Percentiles rank a stretch among this genome's conserved stretches.
Evolutionary conservation across 1,284 basidiomycete genomes (phyloP).

Genomic region (Apiotrichum laibachii): DNA sequence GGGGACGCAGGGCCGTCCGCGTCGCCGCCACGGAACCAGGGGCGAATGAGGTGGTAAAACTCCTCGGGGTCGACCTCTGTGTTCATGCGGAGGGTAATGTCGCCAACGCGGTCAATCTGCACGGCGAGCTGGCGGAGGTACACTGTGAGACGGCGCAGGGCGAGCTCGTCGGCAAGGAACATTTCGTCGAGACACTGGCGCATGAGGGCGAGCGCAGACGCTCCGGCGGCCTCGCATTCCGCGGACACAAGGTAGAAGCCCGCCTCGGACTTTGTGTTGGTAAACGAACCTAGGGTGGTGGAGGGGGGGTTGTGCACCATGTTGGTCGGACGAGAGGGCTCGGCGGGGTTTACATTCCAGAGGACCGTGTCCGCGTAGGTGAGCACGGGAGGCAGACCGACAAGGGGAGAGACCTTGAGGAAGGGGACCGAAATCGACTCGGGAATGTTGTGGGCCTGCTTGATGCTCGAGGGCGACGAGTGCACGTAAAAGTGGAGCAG

Average conservation of each 20-base stretch:
- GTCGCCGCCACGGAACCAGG: constrained; percentile 88
- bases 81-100: constrained; percentile 65
- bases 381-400: constrained; percentile 83
- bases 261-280: constrained; percentile 75
- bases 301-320: constrained; percentile 56
- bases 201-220: constrained; percentile 81
- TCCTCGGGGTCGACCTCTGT: constrained; percentile 71
- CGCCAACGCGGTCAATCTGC: constrained; percentile 65
- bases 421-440: constrained; percentile 71
- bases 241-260: constrained; percentile 87
- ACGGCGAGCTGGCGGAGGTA: constrained; percentile 67
- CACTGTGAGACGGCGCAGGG: constrained; percentile 66
- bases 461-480: constrained; percentile 53
- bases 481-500: constrained; percentile 87
- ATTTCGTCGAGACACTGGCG: constrained; percentile 83
- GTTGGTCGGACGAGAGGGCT: constrained; percentile 58
- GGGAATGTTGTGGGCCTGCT: constrained; percentile 58
- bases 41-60: constrained; percentile 82
- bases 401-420: constrained; percentile 67
- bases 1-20: constrained; percentile 60
- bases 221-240: constrained; percentile 88
- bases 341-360: constrained; percentile 71
- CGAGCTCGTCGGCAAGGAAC: constrained; percentile 79
- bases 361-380: constrained; percentile 93
- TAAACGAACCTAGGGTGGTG: constrained; percentile 66